Evolutionary conservation across 108 stramenopile species (phyloP), one percentile per base, ranked within the genome.

Genomic region (Cyclotella sp.): DNA sequence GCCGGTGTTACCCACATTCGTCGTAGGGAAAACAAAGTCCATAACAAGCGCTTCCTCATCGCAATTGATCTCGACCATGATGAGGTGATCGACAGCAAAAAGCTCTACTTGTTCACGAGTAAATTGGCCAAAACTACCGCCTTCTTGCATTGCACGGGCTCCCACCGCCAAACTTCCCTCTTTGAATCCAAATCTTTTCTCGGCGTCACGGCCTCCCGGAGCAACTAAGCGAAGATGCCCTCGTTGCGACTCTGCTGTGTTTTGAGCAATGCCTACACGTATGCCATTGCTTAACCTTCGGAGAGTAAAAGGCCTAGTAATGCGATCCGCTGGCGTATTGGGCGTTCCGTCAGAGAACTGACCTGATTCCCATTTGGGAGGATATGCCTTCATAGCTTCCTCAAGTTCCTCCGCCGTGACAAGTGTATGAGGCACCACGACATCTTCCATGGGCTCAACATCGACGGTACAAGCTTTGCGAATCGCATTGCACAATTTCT

Each of bases 61-160:
- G 83, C 96, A 97, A 66, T 91, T 95, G 74, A 98, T 96, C 73
- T 97, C 96, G 3, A 98, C 98, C 98, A 97, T 98, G 46, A 98
- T 86, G 24, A 98, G 85, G 76, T 97, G 95, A 77, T 98, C 98
- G 30, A 98, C 97, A 70, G 97, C 98, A 73, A 99, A 99, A 15
- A 99, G 84, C 84, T 99, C 98, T 42, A 99, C 98, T 82, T 98
- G 97, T 73, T 99, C 97, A 53, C 98, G 96, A 13, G 94, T 88
- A 89, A 93, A 97, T 24, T 76, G 76, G 40, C 95, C 96, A 75
- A 99, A 97, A 18, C 97, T 96, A 13, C 98, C 98, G 41, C 98
- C 98, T 78, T 99, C 98, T 82, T 98, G 97, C 97, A 99, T 97
- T 29, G 97, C 94, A 27, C 96, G 89, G 11, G 97, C 93, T n/a